A percentile compares a stretch with the other conserved stretches of the same genome.
Evolutionary conservation across 208 protist genomes (phyloP).

Genomic region (Leishmania gerbilli): DNA sequence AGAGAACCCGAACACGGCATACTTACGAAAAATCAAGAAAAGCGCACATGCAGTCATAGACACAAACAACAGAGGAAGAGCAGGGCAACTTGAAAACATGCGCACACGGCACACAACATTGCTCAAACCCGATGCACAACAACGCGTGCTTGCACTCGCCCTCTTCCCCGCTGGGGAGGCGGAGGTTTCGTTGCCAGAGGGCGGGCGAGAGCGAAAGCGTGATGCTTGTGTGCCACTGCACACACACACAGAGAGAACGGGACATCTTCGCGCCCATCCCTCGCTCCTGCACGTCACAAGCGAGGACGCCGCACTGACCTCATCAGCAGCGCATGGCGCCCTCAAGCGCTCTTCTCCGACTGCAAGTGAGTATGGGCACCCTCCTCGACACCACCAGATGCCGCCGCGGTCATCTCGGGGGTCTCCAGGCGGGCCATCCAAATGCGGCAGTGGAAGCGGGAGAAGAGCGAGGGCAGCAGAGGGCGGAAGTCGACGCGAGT

Average conservation of each 20-base stretch:
- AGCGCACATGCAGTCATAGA: no score
- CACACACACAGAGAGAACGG: neutral
- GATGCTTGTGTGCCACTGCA: neutral
- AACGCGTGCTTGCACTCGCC: neutral
- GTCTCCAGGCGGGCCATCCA: conserved; percentile 65
- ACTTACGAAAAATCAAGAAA: no score
- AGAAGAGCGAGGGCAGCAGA: conserved; percentile 75
- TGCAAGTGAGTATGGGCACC: neutral
- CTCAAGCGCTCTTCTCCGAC: neutral
- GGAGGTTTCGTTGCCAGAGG: neutral
- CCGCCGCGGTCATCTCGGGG: neutral
- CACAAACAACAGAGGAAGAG: no score
- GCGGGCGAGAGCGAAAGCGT: neutral
- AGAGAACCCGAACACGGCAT: no score
- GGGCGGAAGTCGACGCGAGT: conserved; percentile 80
- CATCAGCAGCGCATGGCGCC: neutral
- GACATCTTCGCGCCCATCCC: neutral
- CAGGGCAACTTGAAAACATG: neutral
- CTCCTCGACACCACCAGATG: neutral
- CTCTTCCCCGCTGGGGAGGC: neutral
- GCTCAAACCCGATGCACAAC: neutral
- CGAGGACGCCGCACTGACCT: neutral
- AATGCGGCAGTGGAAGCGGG: conserved; percentile 82
- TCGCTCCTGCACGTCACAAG: neutral
- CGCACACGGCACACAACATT: neutral